Conservation (phyloP, 345 rosid species). For the Noccaea bulbosa region DNA sequence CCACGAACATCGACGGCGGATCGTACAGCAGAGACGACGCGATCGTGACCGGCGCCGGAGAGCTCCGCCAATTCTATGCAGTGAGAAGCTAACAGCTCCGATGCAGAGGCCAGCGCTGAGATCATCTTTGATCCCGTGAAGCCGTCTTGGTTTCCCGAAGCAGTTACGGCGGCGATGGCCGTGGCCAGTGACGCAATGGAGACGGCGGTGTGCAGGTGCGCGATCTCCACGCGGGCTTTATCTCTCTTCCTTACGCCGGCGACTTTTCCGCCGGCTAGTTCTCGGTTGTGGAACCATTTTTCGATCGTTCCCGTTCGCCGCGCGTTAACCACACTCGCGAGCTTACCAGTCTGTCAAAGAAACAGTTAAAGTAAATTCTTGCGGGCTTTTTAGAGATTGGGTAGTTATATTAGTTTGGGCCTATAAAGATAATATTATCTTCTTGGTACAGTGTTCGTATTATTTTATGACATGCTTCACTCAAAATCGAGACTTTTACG, state of each 20-base stretch:
- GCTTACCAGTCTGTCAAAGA: slow-evolving; percentile 25
- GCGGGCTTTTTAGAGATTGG: slow-evolving; percentile 35
- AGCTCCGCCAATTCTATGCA: slow-evolving; percentile 85
- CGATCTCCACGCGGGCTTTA: slow-evolving; percentile 40
- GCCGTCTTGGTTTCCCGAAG: slow-evolving; percentile 33
- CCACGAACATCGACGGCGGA: slow-evolving; percentile 82
- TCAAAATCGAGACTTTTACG: too few species aligned
- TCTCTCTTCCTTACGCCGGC: slow-evolving; percentile 39
- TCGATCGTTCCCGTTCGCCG: slow-evolving; percentile 40
- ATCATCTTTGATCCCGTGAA: slow-evolving; percentile 65
- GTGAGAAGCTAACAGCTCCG: slow-evolving; percentile 87
- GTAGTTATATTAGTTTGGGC: slow-evolving; percentile 8
- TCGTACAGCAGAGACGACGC: slow-evolving; percentile 64
- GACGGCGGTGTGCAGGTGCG: slow-evolving; percentile 41
- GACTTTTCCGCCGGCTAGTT: slow-evolving; percentile 25
- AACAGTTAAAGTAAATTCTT: neutral
- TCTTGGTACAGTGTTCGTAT: neutral
- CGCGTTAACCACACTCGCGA: slow-evolving; percentile 26
- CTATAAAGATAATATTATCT: neutral
- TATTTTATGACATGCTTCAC: too few species aligned
- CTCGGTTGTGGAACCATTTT: slow-evolving; percentile 44
- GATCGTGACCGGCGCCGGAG: slow-evolving; percentile 78
- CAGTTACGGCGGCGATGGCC: slow-evolving; percentile 44
- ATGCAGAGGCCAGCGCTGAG: slow-evolving; percentile 79
- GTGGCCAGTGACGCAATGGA: slow-evolving; percentile 44